Percentiles rank a stretch among this genome's conserved stretches.
Conservation (phyloP, 495 filamentous ascomycete genomes). For the Parathielavia appendiculata region DNA sequence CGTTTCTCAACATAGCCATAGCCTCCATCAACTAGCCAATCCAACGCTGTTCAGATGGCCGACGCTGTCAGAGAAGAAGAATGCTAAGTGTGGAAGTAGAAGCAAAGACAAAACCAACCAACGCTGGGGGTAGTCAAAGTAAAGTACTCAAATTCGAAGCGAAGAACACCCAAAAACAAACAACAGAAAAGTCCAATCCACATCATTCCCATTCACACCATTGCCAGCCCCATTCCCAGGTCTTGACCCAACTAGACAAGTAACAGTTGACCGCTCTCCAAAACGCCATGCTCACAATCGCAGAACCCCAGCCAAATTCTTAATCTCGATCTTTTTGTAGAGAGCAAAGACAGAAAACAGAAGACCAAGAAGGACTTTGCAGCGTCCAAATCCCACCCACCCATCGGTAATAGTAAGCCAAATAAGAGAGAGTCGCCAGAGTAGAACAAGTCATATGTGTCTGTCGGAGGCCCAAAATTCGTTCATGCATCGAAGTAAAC, state of each 20-base stretch:
- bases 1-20: background rate
- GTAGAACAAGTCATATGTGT: too few relatives aligned
- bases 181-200: too few relatives aligned
- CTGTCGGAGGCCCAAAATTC: too few relatives aligned
- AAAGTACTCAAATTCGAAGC: background rate
- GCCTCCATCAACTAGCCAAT: background rate
- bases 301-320: background rate
- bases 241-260: too few relatives aligned
- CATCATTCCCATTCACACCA: too few relatives aligned
- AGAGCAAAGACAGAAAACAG: background rate
- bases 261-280: background rate
- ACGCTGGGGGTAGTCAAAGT: background rate
- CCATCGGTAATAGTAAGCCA: too few relatives aligned
- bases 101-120: constrained; percentile 1
- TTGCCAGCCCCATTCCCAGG: too few relatives aligned
- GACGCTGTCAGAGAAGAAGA: background rate
- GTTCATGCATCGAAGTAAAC: too few relatives aligned
- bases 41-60: background rate
- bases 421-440: too few relatives aligned
- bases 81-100: background rate
- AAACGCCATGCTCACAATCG: background rate
- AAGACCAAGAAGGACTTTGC: background rate
- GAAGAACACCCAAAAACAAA: background rate
- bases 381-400: too few relatives aligned
- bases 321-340: background rate